These are phyloP conservation scores for Cercophora newfieldiana DNA, from an alignment of 495 filamentous ascomycete species.

Conservation along the genomic window DNA sequence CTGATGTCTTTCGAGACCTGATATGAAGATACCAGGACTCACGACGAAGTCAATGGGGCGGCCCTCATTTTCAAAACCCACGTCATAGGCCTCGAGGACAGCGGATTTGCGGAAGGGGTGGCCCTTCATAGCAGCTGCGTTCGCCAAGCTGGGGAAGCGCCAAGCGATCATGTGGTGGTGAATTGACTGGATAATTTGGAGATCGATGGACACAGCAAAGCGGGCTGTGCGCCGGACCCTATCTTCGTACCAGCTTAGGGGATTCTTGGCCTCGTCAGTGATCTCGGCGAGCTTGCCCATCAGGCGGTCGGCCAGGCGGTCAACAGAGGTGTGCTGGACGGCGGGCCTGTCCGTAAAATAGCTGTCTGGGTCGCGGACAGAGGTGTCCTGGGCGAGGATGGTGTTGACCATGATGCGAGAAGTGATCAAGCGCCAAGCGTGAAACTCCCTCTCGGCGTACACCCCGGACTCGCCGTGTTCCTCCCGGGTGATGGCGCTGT, in stretches of 20 bases:
- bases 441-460: not conserved
- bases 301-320: not conserved
- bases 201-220: not conserved
- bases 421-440: not conserved
- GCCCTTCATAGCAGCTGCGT: slow-evolving; percentile 3
- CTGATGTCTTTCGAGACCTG: not conserved
- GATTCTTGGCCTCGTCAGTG: not conserved
- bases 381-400: not conserved
- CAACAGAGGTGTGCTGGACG: not conserved
- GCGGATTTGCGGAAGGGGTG: not conserved
- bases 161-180: not conserved
- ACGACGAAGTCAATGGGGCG: slow-evolving; percentile 1
- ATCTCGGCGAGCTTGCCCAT: slow-evolving; percentile 6
- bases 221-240: not conserved
- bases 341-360: too few relatives aligned
- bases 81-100: not conserved
- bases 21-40: not conserved
- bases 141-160: slow-evolving; percentile 2
- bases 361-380: too few relatives aligned
- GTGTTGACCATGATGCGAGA: not conserved
- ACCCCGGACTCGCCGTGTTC: not conserved
- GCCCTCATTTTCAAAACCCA: not conserved
- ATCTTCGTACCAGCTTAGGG: not conserved
- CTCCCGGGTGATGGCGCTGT: not conserved
- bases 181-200: not conserved